phyloP scores from a whole-genome alignment of 2,329 filamentous ascomycete species.

The Calonectria hawksworthii region DNA sequence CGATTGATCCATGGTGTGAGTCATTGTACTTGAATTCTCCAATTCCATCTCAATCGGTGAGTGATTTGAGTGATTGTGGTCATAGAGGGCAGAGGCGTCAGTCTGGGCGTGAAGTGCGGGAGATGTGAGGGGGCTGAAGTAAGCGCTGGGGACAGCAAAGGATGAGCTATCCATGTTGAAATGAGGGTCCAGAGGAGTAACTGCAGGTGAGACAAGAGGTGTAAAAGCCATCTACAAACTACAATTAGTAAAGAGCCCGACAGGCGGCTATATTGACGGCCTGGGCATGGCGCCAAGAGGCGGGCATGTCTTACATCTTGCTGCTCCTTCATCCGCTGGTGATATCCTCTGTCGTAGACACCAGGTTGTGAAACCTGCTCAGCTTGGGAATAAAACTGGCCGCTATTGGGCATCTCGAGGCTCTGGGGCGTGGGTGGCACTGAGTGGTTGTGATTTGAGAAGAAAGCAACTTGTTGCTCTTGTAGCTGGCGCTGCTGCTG shows the following conservation, averaged over 20 bases:
- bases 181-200: conserved; percentile 82
- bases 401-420: conserved; percentile 75
- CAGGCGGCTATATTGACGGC: background rate
- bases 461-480: conserved; percentile 70
- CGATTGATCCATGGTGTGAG: conserved; percentile 60
- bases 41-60: conserved; percentile 72
- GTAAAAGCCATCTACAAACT: conserved; percentile 78
- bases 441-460: conserved; percentile 68
- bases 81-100: conserved; percentile 38
- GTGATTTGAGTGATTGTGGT: conserved; percentile 56
- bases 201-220: conserved; percentile 85
- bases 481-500: conserved; percentile 71
- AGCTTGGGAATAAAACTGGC: conserved; percentile 72
- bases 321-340: conserved; percentile 76
- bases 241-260: conserved; percentile 24
- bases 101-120: conserved; percentile 78
- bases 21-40: conserved; percentile 56
- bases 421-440: conserved; percentile 87
- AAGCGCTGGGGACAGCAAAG: conserved; percentile 77
- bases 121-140: conserved; percentile 87
- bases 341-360: conserved; percentile 74
- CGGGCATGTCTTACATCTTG: conserved; percentile 67
- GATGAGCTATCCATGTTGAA: conserved; percentile 69
- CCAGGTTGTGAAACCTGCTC: conserved; percentile 68
- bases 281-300: background rate